A percentile compares a stretch with the other conserved stretches of the same genome.
Evolutionary conservation across 352 stramenopile species (phyloP).

Genomic region (Bremia lactucae): DNA sequence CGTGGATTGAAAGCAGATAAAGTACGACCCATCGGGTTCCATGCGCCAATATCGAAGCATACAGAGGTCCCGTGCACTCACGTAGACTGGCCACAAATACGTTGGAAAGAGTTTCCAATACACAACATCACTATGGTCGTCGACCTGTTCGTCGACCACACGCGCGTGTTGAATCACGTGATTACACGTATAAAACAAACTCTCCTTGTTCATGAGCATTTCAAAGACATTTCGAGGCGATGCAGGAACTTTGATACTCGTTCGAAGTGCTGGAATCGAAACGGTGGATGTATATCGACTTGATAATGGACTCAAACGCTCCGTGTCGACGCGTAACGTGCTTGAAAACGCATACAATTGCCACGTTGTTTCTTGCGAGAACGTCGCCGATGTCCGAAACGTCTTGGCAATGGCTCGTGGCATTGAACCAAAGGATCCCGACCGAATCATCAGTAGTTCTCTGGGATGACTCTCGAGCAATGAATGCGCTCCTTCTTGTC

Average conservation of each 20-base stretch:
- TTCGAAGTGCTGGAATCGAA: conserved; percentile 54
- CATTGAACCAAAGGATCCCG: conserved; percentile 58
- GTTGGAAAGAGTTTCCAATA: conserved; percentile 63
- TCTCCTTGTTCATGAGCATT: conserved; percentile 60
- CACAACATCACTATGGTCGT: conserved; percentile 70
- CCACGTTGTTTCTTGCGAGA: conserved; percentile 70
- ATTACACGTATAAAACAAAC: conserved; percentile 60
- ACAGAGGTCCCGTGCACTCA: conserved; percentile 59
- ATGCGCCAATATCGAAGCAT: conserved; percentile 78
- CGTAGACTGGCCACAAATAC: conserved; percentile 63
- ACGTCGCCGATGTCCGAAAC: conserved; percentile 65
- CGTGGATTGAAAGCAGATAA: conserved; percentile 83
- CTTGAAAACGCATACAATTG: conserved; percentile 64
- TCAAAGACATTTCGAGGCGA: conserved; percentile 67
- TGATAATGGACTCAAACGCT: conserved; percentile 36
- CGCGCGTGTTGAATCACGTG: conserved; percentile 58
- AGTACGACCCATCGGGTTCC: conserved; percentile 69
- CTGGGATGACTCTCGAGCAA: no score
- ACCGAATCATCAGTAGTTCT: no score
- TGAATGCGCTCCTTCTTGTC: no score
- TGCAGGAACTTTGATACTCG: conserved; percentile 56
- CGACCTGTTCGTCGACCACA: conserved; percentile 51
- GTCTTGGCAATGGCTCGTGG: conserved; percentile 72
- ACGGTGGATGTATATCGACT: conserved; percentile 20
- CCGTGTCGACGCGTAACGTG: conserved; percentile 59